A percentile compares a stretch with the other conserved stretches of the same genome.
Conservation (phyloP, 331 rosid species). For the Quercus lobata region DNA sequence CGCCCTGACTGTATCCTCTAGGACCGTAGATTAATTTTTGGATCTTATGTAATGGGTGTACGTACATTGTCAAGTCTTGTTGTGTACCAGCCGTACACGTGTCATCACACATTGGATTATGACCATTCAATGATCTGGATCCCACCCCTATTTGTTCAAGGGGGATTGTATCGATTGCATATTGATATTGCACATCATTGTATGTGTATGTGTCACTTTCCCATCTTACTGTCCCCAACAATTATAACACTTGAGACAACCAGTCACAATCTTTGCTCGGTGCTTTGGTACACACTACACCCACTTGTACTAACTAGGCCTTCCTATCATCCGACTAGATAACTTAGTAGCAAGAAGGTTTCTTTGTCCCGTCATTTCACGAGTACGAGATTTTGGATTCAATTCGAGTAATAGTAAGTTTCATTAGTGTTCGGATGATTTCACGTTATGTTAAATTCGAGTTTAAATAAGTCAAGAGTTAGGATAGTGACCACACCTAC, state of each 20-base stretch:
- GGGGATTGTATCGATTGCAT: not conserved
- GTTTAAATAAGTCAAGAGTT: no score
- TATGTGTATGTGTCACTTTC: conserved; percentile 2
- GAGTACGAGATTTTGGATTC: no score
- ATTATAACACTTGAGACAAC: conserved; percentile 32
- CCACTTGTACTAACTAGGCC: no score
- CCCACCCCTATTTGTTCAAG: conserved; percentile 3
- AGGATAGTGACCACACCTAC: no score
- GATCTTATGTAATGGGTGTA: not conserved
- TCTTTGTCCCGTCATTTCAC: no score
- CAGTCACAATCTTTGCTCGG: conserved; percentile 30
- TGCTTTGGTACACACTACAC: not conserved
- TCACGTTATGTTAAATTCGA: no score
- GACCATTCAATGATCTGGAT: conserved; percentile 24
- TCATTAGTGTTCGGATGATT: accelerated
- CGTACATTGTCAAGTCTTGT: conserved; percentile 16
- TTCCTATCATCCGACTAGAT: no score
- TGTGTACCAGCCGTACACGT: conserved; percentile 37
- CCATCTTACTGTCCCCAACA: conserved; percentile 17
- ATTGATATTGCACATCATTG: no score
- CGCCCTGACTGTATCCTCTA: not conserved
- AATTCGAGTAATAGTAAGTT: no score
- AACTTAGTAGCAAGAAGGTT: no score
- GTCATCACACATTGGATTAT: conserved; percentile 15
- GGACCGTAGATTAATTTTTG: conserved; percentile 17